These are phyloP conservation scores for Nakaseomyces nivariensis DNA, from an alignment of 1,139 yeast species.

Conservation along the genomic window DNA sequence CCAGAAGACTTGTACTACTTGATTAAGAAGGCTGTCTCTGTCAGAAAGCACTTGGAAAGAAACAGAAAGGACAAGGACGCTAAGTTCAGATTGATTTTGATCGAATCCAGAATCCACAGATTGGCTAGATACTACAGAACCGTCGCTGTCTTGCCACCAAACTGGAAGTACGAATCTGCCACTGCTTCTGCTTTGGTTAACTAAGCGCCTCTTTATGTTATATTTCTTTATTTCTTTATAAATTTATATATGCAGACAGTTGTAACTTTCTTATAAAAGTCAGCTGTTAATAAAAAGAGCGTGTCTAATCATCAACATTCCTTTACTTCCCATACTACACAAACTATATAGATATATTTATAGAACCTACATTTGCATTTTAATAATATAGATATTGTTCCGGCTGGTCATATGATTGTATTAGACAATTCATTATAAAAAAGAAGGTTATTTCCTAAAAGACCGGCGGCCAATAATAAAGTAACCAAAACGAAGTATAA, in stretches of 20 bases:
- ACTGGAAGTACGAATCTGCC: conserved; percentile 99
- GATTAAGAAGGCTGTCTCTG: conserved; percentile 98
- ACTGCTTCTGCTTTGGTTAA: conserved; percentile 99
- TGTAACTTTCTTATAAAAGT: background rate
- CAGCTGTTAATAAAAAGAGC: background rate
- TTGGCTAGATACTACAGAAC: conserved; percentile 99
- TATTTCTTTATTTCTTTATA: background rate
- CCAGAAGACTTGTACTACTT: conserved; percentile 99
- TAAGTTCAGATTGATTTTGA: conserved; percentile 99
- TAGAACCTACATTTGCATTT: no score
- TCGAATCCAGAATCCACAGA: conserved; percentile 99
- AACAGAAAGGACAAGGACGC: conserved; percentile 99
- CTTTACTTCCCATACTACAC: no score
- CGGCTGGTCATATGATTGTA: no score
- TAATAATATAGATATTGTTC: no score
- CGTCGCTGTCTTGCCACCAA: conserved; percentile 96
- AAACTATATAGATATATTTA: no score
- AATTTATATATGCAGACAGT: background rate
- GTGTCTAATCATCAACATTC: background rate
- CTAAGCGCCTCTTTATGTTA: conserved; percentile 33
- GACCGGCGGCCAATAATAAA: no score
- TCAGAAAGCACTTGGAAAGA: conserved; percentile 99
- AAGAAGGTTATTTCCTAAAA: no score
- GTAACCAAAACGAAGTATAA: no score
- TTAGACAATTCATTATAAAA: no score